A percentile compares a stretch with the other conserved stretches of the same genome.
Evolutionary conservation across 1,284 basidiomycete genomes (phyloP).

Genomic region (Macrocystidia cucumis): DNA sequence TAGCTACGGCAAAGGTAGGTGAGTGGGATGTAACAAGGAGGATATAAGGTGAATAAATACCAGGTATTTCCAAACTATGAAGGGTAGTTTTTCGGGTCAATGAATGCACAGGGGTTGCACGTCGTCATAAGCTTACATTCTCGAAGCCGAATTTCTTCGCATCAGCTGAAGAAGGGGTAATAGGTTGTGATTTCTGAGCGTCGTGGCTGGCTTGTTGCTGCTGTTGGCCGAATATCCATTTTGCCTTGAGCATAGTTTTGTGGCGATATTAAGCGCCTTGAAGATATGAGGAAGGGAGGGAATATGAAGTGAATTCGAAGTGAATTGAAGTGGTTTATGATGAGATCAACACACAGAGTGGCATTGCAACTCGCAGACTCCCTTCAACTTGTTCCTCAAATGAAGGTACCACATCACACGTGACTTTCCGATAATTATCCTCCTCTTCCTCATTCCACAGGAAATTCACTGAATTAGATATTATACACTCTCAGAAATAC

Average conservation of each 20-base stretch:
- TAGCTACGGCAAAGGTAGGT: conserved; percentile 52
- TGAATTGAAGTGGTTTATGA: too few species aligned
- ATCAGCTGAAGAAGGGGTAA: conserved; percentile 43
- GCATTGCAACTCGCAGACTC: too few species aligned
- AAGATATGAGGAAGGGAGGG: neutral
- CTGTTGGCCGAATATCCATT: conserved; percentile 25
- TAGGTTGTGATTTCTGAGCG: conserved; percentile 10
- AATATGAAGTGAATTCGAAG: conserved; percentile 3
- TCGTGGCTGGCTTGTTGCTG: conserved; percentile 4
- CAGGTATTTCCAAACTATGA: conserved; percentile 25
- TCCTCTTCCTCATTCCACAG: too few species aligned
- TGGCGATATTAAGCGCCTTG: conserved; percentile 9
- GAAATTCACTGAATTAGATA: too few species aligned
- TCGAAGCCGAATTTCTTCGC: conserved; percentile 86
- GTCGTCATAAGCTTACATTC: conserved; percentile 66
- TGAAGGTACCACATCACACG: too few species aligned
- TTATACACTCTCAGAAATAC: too few species aligned
- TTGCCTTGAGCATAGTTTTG: conserved; percentile 33
- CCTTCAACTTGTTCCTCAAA: too few species aligned
- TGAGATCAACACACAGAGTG: too few species aligned
- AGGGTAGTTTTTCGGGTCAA: conserved; percentile 2
- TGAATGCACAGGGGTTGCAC: conserved; percentile 3
- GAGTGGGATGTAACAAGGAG: conserved; percentile 3
- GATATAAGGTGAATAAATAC: conserved; percentile 6
- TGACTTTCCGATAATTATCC: too few species aligned